phyloP scores from a whole-genome alignment of 495 filamentous ascomycete species.

The Apiosordaria backusii region DNA sequence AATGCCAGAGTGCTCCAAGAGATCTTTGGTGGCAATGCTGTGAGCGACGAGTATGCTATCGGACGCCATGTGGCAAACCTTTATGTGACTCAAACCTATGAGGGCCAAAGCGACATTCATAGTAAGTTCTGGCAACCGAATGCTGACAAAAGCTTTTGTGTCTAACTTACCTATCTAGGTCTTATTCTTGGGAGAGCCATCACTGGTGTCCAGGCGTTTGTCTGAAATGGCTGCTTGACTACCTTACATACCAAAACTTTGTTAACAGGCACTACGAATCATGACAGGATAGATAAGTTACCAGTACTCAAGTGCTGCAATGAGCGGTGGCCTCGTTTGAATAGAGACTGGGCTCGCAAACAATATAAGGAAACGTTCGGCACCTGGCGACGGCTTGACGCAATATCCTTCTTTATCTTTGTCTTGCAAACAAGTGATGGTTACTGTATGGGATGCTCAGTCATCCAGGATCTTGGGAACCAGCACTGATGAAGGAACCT shows the following conservation, averaged over 20 bases:
- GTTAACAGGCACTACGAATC: too few species aligned
- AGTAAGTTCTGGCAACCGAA: constrained; percentile 51
- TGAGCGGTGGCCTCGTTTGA: not conserved
- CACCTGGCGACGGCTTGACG: not conserved
- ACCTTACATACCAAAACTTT: not conserved
- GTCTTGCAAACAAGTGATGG: not conserved
- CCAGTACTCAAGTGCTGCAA: too few species aligned
- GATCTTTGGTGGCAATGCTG: constrained; percentile 94
- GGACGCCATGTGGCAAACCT: constrained; percentile 93
- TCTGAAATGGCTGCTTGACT: constrained; percentile 27
- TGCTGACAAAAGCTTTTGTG: not conserved
- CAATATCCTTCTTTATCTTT: not conserved
- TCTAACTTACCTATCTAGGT: constrained; percentile 36
- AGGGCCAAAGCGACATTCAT: constrained; percentile 96
- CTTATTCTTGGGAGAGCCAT: constrained; percentile 61
- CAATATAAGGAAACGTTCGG: not conserved
- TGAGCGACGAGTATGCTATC: constrained; percentile 93
- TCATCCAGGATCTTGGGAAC: too few species aligned
- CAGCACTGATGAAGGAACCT: not conserved
- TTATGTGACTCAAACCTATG: constrained; percentile 97
- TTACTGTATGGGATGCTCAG: not conserved
- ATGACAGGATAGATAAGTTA: not conserved
- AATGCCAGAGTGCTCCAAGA: constrained; percentile 84
- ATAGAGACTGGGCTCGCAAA: not conserved
- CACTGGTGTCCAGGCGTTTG: constrained; percentile 59